A percentile compares a stretch with the other conserved stretches of the same genome.
phyloP scores from a whole-genome alignment of 495 filamentous ascomycete genomes.

The Rhizodiscina lignyota region DNA sequence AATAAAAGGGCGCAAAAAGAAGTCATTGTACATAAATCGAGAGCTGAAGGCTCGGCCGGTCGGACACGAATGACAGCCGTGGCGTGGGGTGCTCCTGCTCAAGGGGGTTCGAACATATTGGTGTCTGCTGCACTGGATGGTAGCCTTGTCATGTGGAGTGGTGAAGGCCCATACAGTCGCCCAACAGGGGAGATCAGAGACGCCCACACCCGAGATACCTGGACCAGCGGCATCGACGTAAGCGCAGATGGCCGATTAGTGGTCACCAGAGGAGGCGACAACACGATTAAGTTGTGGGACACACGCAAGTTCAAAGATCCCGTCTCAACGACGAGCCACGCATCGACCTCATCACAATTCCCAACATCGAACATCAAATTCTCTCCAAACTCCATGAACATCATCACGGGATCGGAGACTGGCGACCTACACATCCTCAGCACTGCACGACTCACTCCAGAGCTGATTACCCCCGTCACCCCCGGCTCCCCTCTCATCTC shows the following conservation, averaged over 20 bases:
- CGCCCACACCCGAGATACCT: slow-evolving; percentile 69
- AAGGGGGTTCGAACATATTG: slow-evolving; percentile 65
- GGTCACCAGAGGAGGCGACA: slow-evolving; percentile 76
- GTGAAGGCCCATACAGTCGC: slow-evolving; percentile 71
- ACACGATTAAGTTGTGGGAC: slow-evolving; percentile 81
- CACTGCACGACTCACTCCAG: slow-evolving; percentile 67
- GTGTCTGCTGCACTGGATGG: slow-evolving; percentile 82
- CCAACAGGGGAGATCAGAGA: slow-evolving; percentile 75
- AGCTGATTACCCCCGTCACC: slow-evolving; percentile 74
- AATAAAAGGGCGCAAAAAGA: slow-evolving; percentile 75
- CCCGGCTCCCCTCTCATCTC: slow-evolving; percentile 65
- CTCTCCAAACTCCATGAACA: slow-evolving; percentile 60
- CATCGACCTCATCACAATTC: slow-evolving; percentile 69
- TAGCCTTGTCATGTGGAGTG: slow-evolving; percentile 79
- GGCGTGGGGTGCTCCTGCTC: slow-evolving; percentile 62
- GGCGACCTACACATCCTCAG: slow-evolving; percentile 89
- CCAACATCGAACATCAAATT: slow-evolving; percentile 77
- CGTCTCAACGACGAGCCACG: slow-evolving; percentile 58
- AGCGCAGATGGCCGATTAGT: slow-evolving; percentile 81
- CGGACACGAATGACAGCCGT: slow-evolving; percentile 88
- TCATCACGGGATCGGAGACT: slow-evolving; percentile 76
- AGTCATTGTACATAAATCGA: slow-evolving; percentile 88
- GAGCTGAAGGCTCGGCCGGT: slow-evolving; percentile 66
- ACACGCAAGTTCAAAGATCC: slow-evolving; percentile 88
- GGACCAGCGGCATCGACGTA: slow-evolving; percentile 88